phyloP scores from a whole-genome alignment of 225 moss, liverwort and hornwort genomes.

The Marchantia polymorpha region DNA sequence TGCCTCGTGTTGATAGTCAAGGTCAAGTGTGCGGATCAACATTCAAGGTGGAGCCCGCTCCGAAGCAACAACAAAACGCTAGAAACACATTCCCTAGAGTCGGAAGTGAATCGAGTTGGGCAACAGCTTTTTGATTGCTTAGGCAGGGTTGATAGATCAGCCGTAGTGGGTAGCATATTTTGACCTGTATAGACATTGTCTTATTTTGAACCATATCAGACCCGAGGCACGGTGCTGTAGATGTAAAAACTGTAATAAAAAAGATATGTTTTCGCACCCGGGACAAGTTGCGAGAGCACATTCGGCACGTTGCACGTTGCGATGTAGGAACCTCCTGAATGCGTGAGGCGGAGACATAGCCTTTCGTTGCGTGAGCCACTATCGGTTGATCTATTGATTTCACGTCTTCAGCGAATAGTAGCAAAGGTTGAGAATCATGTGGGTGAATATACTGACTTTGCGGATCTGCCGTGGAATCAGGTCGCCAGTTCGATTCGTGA shows the following conservation, averaged over 20 bases:
- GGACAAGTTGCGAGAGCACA: background rate
- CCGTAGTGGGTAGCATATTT: background rate
- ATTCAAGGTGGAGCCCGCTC: conserved; percentile 58
- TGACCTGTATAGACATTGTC: conserved; percentile 19
- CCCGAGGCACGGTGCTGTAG: conserved; percentile 9
- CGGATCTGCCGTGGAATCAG: conserved; percentile 3
- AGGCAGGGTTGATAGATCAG: background rate
- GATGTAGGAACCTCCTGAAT: background rate
- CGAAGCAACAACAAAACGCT: conserved; percentile 24
- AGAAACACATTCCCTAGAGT: conserved; percentile 33
- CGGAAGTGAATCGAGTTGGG: conserved; percentile 32
- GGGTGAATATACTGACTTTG: background rate
- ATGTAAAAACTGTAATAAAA: conserved; percentile 18
- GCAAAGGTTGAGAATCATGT: background rate
- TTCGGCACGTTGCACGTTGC: no score
- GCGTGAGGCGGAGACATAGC: background rate
- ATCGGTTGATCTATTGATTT: no score
- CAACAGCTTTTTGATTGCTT: conserved; percentile 10
- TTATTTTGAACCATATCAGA: background rate
- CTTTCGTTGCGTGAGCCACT: background rate
- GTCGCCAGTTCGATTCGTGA: conserved; percentile 3
- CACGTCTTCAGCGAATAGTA: background rate
- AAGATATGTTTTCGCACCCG: background rate
- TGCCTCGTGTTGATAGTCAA: conserved; percentile 81
- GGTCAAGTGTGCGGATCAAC: conserved; percentile 89